These are phyloP conservation scores for Chrysoporthe puriensis DNA, from an alignment of 2,329 filamentous ascomycete species.

Conservation along the genomic window DNA sequence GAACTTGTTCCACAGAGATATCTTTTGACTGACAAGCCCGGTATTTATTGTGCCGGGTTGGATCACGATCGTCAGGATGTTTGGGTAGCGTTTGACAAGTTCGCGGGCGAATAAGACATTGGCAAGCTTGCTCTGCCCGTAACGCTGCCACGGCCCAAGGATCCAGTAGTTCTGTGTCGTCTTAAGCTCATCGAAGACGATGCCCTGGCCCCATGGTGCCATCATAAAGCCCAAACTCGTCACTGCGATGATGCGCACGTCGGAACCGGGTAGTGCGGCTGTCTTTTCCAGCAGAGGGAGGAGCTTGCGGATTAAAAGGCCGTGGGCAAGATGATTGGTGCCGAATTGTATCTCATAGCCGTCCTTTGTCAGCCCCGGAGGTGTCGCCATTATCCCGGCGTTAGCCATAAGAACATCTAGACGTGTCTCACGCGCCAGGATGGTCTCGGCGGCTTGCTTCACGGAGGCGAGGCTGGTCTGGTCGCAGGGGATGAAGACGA, in stretches of 20 bases:
- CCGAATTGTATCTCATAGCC: conserved; percentile 53
- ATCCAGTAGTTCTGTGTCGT: conserved; percentile 3
- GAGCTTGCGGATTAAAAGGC: conserved; percentile 45
- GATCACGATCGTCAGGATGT: conserved; percentile 34
- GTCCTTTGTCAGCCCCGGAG: conserved; percentile 42
- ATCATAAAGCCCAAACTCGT: not conserved
- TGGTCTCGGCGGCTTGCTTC: conserved; percentile 30
- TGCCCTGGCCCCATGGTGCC: no score
- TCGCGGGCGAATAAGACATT: conserved; percentile 39
- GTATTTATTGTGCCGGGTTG: conserved; percentile 34
- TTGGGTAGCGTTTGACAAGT: conserved; percentile 36
- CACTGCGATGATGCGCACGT: conserved; percentile 34
- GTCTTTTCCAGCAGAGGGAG: conserved; percentile 35
- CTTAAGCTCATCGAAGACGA: conserved; percentile 5
- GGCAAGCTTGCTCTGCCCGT: conserved; percentile 42
- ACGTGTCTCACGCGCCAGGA: conserved; percentile 24
- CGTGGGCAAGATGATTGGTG: conserved; percentile 53
- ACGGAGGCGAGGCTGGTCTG: conserved; percentile 38
- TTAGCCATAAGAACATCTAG: conserved; percentile 53
- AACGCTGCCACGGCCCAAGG: conserved; percentile 31
- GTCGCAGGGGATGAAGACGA: conserved; percentile 39
- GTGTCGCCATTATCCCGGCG: conserved; percentile 47
- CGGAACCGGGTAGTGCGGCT: conserved; percentile 3
- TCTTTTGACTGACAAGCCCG: no score
- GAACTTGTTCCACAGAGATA: no score